A percentile compares a stretch with the other conserved stretches of the same genome.
These are phyloP conservation scores for Raffaelea ambrosiae DNA, from an alignment of 2,329 filamentous ascomycete genomes.

Conservation along the genomic window DNA sequence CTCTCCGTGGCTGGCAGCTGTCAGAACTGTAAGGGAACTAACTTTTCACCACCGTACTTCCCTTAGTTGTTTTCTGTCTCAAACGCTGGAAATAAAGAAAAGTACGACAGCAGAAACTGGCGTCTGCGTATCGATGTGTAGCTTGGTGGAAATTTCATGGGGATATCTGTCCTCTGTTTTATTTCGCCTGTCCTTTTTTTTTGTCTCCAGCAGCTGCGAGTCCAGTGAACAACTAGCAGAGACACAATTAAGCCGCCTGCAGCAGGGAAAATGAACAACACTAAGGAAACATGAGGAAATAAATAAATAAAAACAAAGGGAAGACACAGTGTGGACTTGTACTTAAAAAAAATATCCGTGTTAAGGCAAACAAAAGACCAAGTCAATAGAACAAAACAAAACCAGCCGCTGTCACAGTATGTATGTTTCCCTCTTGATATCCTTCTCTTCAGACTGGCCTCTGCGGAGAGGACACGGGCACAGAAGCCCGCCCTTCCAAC, in stretches of 20 bases:
- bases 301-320: not conserved
- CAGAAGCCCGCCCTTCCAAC: no score
- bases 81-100: no score
- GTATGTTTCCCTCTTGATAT: not conserved
- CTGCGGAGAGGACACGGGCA: no score
- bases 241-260: constrained; percentile 13
- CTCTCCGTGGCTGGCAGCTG: no score
- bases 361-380: constrained; percentile 17
- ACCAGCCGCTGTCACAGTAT: constrained; percentile 6
- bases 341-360: constrained; percentile 18
- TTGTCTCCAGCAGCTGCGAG: constrained; percentile 11
- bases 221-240: constrained; percentile 4
- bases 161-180: not conserved
- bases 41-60: no score
- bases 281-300: not conserved
- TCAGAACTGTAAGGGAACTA: no score
- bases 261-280: constrained; percentile 8
- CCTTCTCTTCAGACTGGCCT: not conserved
- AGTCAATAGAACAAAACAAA: constrained; percentile 4
- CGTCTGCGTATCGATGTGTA: no score
- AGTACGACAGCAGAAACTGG: no score
- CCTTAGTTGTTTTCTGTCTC: no score
- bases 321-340: constrained; percentile 5
- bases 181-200: constrained; percentile 1
- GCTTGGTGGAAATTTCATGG: no score